Conservation (phyloP, 2,329 filamentous ascomycete species). For the Fusarium subglutinans region DNA sequence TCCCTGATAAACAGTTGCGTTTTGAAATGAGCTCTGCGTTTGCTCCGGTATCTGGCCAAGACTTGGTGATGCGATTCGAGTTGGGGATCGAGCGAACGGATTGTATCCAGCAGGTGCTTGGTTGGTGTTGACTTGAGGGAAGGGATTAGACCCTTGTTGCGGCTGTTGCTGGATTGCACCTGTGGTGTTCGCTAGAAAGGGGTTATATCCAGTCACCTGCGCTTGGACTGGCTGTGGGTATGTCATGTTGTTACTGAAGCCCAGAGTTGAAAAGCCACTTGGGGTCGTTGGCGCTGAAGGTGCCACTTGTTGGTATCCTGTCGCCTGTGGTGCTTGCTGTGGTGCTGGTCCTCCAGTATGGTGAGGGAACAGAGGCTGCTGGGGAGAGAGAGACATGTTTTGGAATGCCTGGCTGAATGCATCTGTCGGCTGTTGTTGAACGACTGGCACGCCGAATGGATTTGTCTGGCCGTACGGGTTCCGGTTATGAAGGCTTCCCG, state of each 20-base stretch:
- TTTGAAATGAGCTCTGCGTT: constrained; percentile 55
- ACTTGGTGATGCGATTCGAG: constrained; percentile 59
- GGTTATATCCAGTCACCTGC: constrained; percentile 59
- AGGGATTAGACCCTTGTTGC: constrained; percentile 44
- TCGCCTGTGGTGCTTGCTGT: constrained; percentile 52
- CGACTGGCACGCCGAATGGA: constrained; percentile 69
- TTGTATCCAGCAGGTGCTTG: constrained; percentile 53
- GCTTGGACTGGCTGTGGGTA: constrained; percentile 54
- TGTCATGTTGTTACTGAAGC: constrained; percentile 56
- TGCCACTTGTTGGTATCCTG: constrained; percentile 56
- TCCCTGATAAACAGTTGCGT: constrained; percentile 43
- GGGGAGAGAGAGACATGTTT: constrained; percentile 71
- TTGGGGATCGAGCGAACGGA: constrained; percentile 61
- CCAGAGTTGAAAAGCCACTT: constrained; percentile 51
- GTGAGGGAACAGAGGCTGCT: constrained; percentile 76
- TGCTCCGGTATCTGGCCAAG: constrained; percentile 65
- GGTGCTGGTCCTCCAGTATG: constrained; percentile 71
- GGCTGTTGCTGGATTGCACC: constrained; percentile 46
- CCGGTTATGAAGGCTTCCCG: constrained; percentile 67
- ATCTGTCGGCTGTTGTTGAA: constrained; percentile 46
- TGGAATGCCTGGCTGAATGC: constrained; percentile 76
- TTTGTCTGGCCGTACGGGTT: constrained; percentile 69
- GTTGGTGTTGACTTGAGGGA: constrained; percentile 53
- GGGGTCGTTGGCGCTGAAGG: constrained; percentile 54
- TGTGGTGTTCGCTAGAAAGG: constrained; percentile 57